Conservation (phyloP, 148 eudicot genomes). For the Cornus controversa region DNA sequence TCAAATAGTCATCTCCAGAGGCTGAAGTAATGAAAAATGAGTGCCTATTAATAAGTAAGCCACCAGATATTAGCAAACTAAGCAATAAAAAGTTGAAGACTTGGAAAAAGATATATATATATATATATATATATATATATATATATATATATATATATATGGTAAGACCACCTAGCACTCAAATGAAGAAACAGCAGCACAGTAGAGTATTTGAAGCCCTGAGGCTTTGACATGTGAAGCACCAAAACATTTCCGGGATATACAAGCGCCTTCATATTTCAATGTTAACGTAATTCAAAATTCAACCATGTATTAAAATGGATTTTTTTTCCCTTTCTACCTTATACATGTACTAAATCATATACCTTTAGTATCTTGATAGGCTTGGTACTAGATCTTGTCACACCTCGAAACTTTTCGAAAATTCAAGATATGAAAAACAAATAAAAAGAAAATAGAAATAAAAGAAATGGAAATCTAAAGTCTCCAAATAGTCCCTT, state of each 20-base stretch:
- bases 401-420: too few relatives aligned
- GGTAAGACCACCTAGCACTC: slow-evolving; percentile 30
- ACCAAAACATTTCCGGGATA: slow-evolving; percentile 44
- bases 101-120: too few relatives aligned
- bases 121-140: too few relatives aligned
- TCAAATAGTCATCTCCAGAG: slow-evolving; percentile 36
- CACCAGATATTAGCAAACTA: background rate
- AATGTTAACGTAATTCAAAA: too few relatives aligned
- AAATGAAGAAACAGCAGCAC: slow-evolving; percentile 45
- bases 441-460: too few relatives aligned
- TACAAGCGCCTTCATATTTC: slow-evolving; percentile 35
- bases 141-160: too few relatives aligned
- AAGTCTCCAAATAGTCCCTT: too few relatives aligned
- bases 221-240: slow-evolving; percentile 46
- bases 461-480: too few relatives aligned
- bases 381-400: slow-evolving; percentile 35
- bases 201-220: slow-evolving; percentile 44
- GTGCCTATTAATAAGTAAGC: slow-evolving; percentile 24
- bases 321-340: too few relatives aligned
- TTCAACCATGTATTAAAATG: too few relatives aligned
- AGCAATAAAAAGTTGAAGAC: background rate
- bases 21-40: slow-evolving; percentile 43
- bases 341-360: too few relatives aligned
- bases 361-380: slow-evolving; percentile 39
- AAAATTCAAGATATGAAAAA: too few relatives aligned